Conservation (phyloP, 495 filamentous ascomycete genomes). For the Penicillium ucsense region DNA sequence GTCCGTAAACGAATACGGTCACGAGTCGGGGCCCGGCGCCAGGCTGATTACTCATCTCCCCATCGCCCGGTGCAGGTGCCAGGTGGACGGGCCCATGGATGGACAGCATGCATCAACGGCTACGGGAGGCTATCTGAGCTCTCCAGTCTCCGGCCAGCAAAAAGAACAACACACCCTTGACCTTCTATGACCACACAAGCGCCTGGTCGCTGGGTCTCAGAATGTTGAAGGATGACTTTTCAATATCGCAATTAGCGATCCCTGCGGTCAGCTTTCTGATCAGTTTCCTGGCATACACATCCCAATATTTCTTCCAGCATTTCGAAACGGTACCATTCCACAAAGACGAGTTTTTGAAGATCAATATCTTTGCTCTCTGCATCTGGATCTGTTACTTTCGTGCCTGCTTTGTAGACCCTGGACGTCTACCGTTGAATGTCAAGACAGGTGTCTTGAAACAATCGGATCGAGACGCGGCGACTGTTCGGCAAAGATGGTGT, state of each 20-base stretch:
- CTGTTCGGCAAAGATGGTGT: slow-evolving; percentile 57
- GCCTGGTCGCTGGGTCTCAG: neutral
- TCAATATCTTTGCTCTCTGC: slow-evolving; percentile 64
- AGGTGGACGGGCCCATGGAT: neutral
- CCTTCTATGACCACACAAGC: neutral
- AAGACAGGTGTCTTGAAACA: slow-evolving; percentile 13
- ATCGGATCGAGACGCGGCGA: slow-evolving; percentile 17
- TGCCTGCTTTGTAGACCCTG: slow-evolving; percentile 70
- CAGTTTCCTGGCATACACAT: slow-evolving; percentile 69
- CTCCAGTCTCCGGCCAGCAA: too few relatives aligned
- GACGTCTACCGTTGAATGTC: slow-evolving; percentile 28
- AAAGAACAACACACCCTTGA: slow-evolving; percentile 15
- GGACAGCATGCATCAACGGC: too few relatives aligned
- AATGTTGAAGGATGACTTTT: slow-evolving; percentile 18
- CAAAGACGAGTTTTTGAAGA: slow-evolving; percentile 48
- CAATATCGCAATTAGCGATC: slow-evolving; percentile 43
- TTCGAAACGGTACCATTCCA: slow-evolving; percentile 61
- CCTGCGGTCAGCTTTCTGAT: slow-evolving; percentile 61
- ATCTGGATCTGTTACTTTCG: slow-evolving; percentile 74
- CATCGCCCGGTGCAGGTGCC: neutral
- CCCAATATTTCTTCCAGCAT: slow-evolving; percentile 72
- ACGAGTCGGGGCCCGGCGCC: neutral
- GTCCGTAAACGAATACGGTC: neutral
- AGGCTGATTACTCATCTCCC: slow-evolving; percentile 11
- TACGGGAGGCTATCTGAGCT: too few relatives aligned